Evolutionary conservation across 164 flowering plant species (phyloP).

Genomic region (Nelumbo lutea): DNA sequence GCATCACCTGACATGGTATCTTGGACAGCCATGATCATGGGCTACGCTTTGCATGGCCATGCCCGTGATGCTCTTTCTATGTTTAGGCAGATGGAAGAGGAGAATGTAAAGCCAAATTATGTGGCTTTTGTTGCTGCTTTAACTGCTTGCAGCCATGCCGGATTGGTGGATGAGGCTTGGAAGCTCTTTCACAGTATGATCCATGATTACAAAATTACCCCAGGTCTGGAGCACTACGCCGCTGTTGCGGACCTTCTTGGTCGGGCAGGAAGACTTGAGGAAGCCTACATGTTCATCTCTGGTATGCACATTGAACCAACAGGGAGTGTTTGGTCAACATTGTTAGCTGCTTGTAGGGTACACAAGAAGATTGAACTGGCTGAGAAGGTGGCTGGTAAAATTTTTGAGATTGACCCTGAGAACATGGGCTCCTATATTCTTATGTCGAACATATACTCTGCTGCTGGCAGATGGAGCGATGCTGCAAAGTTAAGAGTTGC

Average conservation of each 20-base stretch:
- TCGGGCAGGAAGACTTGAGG: constrained; percentile 7
- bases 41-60: constrained; percentile 54
- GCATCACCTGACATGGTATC: constrained; percentile 47
- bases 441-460: not conserved
- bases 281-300: constrained; percentile 50
- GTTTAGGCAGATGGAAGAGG: constrained; percentile 44
- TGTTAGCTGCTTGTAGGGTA: constrained; percentile 15
- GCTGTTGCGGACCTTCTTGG: constrained; percentile 62
- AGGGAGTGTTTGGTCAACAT: constrained; percentile 50
- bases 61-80: constrained; percentile 43
- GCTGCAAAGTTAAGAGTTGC: too few species aligned
- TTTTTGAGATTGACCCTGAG: constrained; percentile 15
- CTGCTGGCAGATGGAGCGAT: not conserved
- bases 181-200: constrained; percentile 42
- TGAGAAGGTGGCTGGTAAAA: constrained; percentile 41
- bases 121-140: constrained; percentile 49
- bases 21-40: constrained; percentile 79
- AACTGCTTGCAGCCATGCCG: constrained; percentile 69
- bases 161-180: constrained; percentile 50
- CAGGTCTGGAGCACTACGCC: constrained; percentile 56
- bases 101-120: constrained; percentile 37
- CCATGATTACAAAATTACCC: constrained; percentile 34
- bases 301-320: constrained; percentile 35
- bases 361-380: constrained; percentile 56
- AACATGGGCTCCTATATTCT: not conserved